A percentile compares a stretch with the other conserved stretches of the same genome.
phyloP scores from a whole-genome alignment of 2,329 filamentous ascomycete genomes.

The Aspergillus flavus region DNA sequence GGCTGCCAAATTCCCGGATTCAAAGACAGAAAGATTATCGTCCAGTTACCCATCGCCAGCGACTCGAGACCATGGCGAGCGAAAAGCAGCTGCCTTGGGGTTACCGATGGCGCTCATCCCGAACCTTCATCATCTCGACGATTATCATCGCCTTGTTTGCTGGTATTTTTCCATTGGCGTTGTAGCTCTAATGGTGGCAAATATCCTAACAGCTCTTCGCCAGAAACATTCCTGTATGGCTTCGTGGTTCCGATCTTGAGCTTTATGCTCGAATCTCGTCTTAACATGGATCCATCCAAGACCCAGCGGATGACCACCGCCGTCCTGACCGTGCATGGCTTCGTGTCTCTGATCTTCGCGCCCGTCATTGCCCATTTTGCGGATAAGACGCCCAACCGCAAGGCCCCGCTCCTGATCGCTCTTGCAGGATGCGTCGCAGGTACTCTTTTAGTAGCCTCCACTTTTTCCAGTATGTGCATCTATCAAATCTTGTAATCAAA shows the following conservation, averaged over 20 bases:
- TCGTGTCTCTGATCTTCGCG: slow-evolving; percentile 24
- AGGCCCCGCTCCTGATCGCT: slow-evolving; percentile 27
- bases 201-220: not conserved
- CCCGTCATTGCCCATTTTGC: slow-evolving; percentile 33
- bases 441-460: slow-evolving; percentile 28
- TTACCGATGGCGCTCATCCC: slow-evolving; percentile 22
- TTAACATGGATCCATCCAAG: slow-evolving; percentile 25
- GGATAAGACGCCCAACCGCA: slow-evolving; percentile 29
- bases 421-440: slow-evolving; percentile 29
- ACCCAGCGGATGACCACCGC: slow-evolving; percentile 29
- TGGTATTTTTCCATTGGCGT: slow-evolving; percentile 2
- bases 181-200: not conserved
- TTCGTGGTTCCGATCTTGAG: slow-evolving; percentile 37
- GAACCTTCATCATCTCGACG: slow-evolving; percentile 16
- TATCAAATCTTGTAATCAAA: not conserved
- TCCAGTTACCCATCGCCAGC: not conserved
- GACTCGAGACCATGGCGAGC: not conserved
- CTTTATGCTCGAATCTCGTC: slow-evolving; percentile 34
- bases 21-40: not conserved
- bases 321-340: slow-evolving; percentile 30
- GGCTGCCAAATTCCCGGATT: not conserved
- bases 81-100: slow-evolving; percentile 5
- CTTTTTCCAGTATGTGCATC: slow-evolving; percentile 20
- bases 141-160: slow-evolving; percentile 18
- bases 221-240: slow-evolving; percentile 37